Evolutionary conservation across 345 rosid genomes (phyloP), one percentile per base, ranked within the genome.

Genomic region (Gossypium longicalyx): DNA sequence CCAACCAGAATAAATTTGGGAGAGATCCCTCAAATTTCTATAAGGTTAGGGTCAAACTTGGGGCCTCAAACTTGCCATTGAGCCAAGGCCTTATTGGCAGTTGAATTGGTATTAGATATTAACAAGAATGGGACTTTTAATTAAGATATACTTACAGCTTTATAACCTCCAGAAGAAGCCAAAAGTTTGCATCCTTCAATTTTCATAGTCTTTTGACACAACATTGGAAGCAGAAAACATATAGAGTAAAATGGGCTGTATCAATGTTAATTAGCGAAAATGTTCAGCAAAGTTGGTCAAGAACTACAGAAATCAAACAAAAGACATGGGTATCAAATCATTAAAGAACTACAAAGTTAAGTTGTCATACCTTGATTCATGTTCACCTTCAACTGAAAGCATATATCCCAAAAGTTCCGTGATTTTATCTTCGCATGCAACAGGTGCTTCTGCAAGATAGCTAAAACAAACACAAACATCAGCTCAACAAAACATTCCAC

Each of bases 371-470:
- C 99, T 88, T 77, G 87, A 76, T 78, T 95, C 99, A 67, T 93
- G 96, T 84, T 89, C 94, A 4, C 92, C 96, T 87, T 92, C 91
- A 79, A 93, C 78, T 57, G 88, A 81, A 72, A 95, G 86, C 98
- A 95, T 85, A 82, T 86, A 93, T 29, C 77, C 81, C 74, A 95
- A 81, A 77, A 92, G 90, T 67, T 89, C 90, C 76, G 51, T 73
- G 57, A 93, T 89, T 81, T 88, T 89, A 76, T 91, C 98, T 77
- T 85, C 82, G 81, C 89, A 89, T 22, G 98, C 96, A 74, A 80
- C 43, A 9, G 99, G 99, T 19, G 88, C 79, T 82, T 91, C 94
- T 70, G 99, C 99, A 78, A 94, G 98, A 86, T 89, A 94, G 78
- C 98, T 94, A 76, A 54, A 66, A 71, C 74, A 80, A 72, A 70